These are phyloP conservation scores for Arachnomyces sp. DNA, from an alignment of 2,329 filamentous ascomycete species.

Conservation along the genomic window DNA sequence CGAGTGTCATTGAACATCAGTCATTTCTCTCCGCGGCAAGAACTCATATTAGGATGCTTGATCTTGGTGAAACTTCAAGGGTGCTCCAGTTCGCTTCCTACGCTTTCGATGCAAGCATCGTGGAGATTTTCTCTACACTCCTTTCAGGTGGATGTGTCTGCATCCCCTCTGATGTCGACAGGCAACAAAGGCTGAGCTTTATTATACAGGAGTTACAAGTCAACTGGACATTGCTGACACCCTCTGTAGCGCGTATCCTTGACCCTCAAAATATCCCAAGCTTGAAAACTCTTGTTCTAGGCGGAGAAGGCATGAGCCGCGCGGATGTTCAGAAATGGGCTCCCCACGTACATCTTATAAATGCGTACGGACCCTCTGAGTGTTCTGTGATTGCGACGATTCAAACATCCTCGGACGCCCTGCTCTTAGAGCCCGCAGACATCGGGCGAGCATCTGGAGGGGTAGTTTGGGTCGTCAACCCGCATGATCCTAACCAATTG, in stretches of 20 bases:
- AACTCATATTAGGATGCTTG: no score
- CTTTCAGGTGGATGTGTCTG: no score
- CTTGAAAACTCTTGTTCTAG: constrained; percentile 26
- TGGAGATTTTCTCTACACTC: no score
- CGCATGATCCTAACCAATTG: no score
- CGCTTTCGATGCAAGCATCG: no score
- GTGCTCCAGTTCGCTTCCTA: no score
- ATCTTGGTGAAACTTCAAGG: no score
- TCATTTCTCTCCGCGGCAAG: no score
- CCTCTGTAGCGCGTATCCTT: constrained; percentile 4
- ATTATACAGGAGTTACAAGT: not conserved
- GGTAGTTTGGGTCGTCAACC: no score
- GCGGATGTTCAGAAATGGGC: constrained; percentile 23
- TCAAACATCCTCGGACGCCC: not conserved
- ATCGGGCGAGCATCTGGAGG: no score
- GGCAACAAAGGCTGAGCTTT: no score
- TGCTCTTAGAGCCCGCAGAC: not conserved
- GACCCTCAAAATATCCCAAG: constrained; percentile 26
- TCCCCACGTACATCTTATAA: constrained; percentile 25
- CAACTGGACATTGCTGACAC: constrained; percentile 4
- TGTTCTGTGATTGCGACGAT: constrained; percentile 18
- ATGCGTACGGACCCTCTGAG: constrained; percentile 29
- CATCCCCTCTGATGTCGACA: no score
- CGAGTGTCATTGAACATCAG: not conserved
- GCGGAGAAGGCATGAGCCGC: constrained; percentile 29